Conservation (phyloP, 2,329 filamentous ascomycete species). For the Conoideocrella luteorostrata region DNA sequence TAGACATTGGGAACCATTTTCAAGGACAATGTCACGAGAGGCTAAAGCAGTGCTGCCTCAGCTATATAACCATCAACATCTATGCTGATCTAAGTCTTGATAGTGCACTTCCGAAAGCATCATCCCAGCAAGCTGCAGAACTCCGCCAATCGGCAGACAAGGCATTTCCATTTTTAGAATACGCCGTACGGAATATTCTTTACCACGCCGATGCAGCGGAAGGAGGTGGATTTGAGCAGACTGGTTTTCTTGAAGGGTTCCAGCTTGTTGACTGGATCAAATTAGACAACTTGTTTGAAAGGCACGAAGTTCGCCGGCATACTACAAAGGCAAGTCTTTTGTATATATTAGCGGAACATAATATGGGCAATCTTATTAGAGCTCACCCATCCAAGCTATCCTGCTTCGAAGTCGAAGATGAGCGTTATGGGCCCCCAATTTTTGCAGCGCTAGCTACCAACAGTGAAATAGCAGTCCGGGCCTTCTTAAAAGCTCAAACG, state of each 20-base stretch:
- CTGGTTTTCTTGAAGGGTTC: neutral
- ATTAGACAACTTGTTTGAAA: constrained; percentile 6
- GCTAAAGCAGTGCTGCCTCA: constrained; percentile 10
- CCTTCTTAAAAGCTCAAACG: neutral
- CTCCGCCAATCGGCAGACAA: neutral
- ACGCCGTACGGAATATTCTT: constrained; percentile 9
- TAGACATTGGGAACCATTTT: neutral
- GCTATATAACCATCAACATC: neutral
- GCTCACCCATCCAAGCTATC: neutral
- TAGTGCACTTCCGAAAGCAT: too few relatives aligned
- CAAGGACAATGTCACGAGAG: constrained; percentile 5
- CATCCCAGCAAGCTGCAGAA: neutral
- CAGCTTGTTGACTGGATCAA: neutral
- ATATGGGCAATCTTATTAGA: neutral
- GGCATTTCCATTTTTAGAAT: constrained; percentile 11
- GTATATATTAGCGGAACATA: constrained; percentile 6
- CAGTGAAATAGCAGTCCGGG: neutral
- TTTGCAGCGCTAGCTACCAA: constrained; percentile 12
- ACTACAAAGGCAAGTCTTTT: constrained; percentile 7
- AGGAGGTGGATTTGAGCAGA: neutral
- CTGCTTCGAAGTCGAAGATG: neutral
- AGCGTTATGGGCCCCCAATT: constrained; percentile 8
- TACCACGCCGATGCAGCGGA: constrained; percentile 14
- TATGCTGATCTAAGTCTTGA: neutral
- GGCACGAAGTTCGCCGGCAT: neutral